These are phyloP conservation scores for Blastocladiella britannica DNA, from an alignment of 192 early-diverging fungal species.

Conservation along the genomic window DNA sequence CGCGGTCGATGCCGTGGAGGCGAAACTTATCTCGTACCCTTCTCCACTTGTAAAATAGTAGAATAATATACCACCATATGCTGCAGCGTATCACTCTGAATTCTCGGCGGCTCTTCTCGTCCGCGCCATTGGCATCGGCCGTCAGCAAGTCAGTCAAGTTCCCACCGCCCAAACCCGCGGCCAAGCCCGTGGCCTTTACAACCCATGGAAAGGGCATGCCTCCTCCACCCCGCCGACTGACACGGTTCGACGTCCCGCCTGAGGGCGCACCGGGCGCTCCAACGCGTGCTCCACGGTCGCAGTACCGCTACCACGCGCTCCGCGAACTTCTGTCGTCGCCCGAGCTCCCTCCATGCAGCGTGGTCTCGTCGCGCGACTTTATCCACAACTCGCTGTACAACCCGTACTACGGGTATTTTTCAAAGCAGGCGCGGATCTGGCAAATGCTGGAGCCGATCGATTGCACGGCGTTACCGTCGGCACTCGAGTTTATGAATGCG, in stretches of 20 bases:
- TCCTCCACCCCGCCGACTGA: too few relatives aligned
- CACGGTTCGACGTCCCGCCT: neutral
- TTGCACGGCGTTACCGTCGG: constrained; percentile 41
- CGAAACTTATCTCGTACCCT: too few relatives aligned
- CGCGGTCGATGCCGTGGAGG: too few relatives aligned
- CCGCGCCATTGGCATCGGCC: too few relatives aligned
- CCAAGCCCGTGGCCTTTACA: too few relatives aligned
- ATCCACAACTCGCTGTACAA: constrained; percentile 92
- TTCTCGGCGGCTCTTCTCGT: too few relatives aligned
- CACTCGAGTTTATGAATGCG: constrained; percentile 47
- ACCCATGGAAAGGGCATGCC: too few relatives aligned
- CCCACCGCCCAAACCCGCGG: too few relatives aligned
- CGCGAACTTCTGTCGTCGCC: neutral
- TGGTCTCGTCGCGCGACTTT: constrained; percentile 69
- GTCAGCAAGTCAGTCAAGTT: too few relatives aligned
- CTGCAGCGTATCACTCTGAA: too few relatives aligned
- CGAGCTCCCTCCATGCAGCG: constrained; percentile 27
- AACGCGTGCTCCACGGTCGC: neutral
- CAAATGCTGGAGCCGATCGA: constrained; percentile 38
- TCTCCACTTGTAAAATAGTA: too few relatives aligned
- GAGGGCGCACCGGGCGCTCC: neutral
- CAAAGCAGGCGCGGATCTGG: constrained; percentile 71
- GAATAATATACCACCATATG: too few relatives aligned
- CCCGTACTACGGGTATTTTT: constrained; percentile 92
- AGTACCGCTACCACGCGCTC: neutral